Percentiles rank a stretch among this genome's conserved stretches.
Conservation (phyloP, 768 basidiomycete species). For the Auriscalpium orientale region DNA sequence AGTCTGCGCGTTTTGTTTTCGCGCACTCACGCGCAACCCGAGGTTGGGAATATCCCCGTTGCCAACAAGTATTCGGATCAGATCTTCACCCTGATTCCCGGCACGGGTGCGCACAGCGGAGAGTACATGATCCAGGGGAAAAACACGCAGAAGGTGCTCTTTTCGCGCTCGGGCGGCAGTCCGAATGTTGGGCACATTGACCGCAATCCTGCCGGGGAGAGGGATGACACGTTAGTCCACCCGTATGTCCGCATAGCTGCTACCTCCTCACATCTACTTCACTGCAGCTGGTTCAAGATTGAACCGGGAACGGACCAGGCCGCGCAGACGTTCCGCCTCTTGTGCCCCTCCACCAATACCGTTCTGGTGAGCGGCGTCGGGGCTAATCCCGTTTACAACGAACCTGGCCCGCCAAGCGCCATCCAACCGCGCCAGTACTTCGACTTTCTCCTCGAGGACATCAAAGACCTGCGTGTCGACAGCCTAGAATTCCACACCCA, state of each 20-base stretch:
- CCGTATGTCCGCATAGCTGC: not conserved
- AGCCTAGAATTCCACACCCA: not conserved
- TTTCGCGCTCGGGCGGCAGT: not conserved
- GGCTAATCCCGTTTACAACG: not conserved
- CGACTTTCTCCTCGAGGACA: not conserved
- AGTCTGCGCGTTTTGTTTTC: conserved; percentile 3
- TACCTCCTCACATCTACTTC: not conserved
- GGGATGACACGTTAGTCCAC: not conserved
- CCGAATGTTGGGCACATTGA: not conserved
- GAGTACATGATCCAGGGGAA: conserved; percentile 1
- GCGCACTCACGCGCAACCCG: not conserved
- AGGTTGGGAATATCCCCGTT: not conserved
- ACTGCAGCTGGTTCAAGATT: conserved; percentile 1
- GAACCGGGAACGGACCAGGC: conserved; percentile 1
- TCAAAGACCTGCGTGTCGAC: not conserved
- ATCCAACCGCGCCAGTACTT: conserved; percentile 1
- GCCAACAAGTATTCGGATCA: not conserved
- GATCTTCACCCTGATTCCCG: conserved; percentile 2
- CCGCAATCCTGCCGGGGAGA: not conserved
- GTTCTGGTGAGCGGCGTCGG: not conserved
- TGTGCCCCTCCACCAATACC: not conserved
- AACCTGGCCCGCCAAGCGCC: not conserved
- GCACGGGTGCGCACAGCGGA: not conserved
- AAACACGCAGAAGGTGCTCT: not conserved
- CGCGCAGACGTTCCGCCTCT: not conserved